Conservation (phyloP, 176 grass and related monocot genomes). For the Bolboschoenus planiculmis region DNA sequence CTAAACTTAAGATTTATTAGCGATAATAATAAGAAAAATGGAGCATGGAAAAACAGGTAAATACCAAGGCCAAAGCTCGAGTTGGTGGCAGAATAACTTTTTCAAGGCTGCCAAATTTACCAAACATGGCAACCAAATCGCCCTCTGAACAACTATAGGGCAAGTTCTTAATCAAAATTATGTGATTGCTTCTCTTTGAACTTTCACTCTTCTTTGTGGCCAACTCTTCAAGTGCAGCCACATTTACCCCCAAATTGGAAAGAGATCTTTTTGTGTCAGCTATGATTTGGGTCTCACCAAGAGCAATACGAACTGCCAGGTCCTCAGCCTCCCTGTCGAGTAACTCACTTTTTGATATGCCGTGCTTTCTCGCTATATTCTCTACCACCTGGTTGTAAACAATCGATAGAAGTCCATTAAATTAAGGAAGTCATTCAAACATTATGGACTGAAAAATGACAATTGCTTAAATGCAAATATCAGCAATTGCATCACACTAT, state of each 20-base stretch:
- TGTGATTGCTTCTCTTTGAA: slow-evolving; percentile 83
- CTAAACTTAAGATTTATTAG: background rate
- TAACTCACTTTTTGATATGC: slow-evolving; percentile 76
- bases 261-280: slow-evolving; percentile 83
- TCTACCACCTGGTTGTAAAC: slow-evolving; percentile 58
- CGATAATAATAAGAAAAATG: slow-evolving; percentile 7
- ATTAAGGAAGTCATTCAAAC: background rate
- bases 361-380: slow-evolving; percentile 88
- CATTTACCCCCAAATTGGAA: slow-evolving; percentile 70
- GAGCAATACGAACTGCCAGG: slow-evolving; percentile 72
- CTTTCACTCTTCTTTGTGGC: slow-evolving; percentile 67
- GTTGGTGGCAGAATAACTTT: slow-evolving; percentile 82
- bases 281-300: slow-evolving; percentile 81
- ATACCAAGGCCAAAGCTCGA: slow-evolving; percentile 88
- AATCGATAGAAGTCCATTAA: background rate
- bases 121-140: slow-evolving; percentile 70
- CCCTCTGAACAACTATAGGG: slow-evolving; percentile 70
- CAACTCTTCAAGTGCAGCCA: slow-evolving; percentile 69
- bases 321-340: slow-evolving; percentile 86
- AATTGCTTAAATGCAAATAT: background rate
- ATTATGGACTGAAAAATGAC: background rate
- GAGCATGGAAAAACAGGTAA: slow-evolving; percentile 24
- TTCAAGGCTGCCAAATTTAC: slow-evolving; percentile 70
- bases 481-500: background rate
- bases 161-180: slow-evolving; percentile 93